Evolutionary conservation across 768 basidiomycete genomes (phyloP), one percentile per base, ranked within the genome.

Genomic region (Auriscalpium microsporum): DNA sequence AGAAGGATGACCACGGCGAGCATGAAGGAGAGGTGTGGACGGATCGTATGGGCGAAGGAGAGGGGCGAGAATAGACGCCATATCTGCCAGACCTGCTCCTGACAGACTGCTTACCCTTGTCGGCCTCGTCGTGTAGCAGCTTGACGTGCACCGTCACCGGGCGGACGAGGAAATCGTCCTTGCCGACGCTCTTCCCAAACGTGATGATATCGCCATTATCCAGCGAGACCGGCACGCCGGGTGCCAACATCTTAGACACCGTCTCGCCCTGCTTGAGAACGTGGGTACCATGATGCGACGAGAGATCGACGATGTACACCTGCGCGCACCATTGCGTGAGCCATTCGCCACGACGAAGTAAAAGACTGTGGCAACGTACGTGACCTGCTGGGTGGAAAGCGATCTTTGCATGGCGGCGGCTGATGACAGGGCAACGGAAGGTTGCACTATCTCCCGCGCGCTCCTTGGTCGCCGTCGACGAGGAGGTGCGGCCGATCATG

Each of bases 361-460:
- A 28, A 28, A 4, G 4, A 28, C 4, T 7, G 7, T 28, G 4
- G 28, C 48, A 56, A 63, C 77, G 60, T 77, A 89, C 87, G 72
- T 79, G 77, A 47, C 87, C 86, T 58, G 75, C 78, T 62, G 87
- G 83, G 5, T 83, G 75, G 67, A 90, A 84, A 19, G 78, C 75
- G 57, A 91, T 82, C 75, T 82, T 87, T 55, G 88, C 87, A 72
- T 91, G 88, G 64, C 72, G 79, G 23, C 88, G 78, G 67, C 86
- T 88, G 59, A 91, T 84, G 47, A 90, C 88, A 34, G 86, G 83
- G 64, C 88, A 90, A 49, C 81, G 71, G 60, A 90, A 90, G 68
- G 82, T 77, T 14, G 81, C 85, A 55, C 75, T 75, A 53, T 76
- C 74, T 49, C 67, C 66, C 23, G 75, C 73, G 50, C 68, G 68